phyloP scores from a whole-genome alignment of 108 stramenopile species.

The Cyclotella sp. region DNA sequence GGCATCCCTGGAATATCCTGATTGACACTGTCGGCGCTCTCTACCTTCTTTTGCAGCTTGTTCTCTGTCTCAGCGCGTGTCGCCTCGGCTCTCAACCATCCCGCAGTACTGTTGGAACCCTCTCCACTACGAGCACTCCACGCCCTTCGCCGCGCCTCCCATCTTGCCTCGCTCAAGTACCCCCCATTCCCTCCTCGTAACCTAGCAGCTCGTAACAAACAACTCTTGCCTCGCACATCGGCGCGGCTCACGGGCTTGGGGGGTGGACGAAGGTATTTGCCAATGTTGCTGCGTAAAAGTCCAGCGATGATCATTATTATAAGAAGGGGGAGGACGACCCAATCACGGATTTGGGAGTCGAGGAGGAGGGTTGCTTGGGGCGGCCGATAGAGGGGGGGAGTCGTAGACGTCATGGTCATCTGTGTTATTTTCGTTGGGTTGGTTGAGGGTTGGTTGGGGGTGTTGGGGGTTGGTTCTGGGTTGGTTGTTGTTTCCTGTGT shows the following conservation, averaged over 20 bases:
- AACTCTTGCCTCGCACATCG: constrained; percentile 42
- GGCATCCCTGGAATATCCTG: constrained; percentile 37
- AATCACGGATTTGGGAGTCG: constrained; percentile 51
- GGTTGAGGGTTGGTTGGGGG: too few species aligned
- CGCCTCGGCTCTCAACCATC: constrained; percentile 47
- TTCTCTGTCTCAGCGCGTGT: constrained; percentile 38
- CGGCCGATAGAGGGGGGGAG: not conserved
- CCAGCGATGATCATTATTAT: constrained; percentile 54
- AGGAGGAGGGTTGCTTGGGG: constrained; percentile 39
- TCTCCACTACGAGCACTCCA: constrained; percentile 43
- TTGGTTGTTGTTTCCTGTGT: too few species aligned
- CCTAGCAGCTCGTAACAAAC: constrained; percentile 8
- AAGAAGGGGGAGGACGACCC: constrained; percentile 65
- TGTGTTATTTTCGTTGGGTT: not conserved
- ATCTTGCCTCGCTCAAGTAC: constrained; percentile 44
- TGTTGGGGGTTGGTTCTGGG: too few species aligned
- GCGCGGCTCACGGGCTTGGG: constrained; percentile 13
- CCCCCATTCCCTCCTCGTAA: constrained; percentile 25
- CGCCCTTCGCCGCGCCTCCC: constrained; percentile 75
- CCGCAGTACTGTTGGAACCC: constrained; percentile 3
- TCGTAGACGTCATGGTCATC: not conserved
- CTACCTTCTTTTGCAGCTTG: constrained; percentile 16
- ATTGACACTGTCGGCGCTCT: not conserved
- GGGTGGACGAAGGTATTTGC: constrained; percentile 39
- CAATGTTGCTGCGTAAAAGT: constrained; percentile 46